Percentiles rank a stretch among this genome's conserved stretches.
phyloP scores from a whole-genome alignment of 225 moss, liverwort and hornwort species.

The Physcomitrium patens region DNA sequence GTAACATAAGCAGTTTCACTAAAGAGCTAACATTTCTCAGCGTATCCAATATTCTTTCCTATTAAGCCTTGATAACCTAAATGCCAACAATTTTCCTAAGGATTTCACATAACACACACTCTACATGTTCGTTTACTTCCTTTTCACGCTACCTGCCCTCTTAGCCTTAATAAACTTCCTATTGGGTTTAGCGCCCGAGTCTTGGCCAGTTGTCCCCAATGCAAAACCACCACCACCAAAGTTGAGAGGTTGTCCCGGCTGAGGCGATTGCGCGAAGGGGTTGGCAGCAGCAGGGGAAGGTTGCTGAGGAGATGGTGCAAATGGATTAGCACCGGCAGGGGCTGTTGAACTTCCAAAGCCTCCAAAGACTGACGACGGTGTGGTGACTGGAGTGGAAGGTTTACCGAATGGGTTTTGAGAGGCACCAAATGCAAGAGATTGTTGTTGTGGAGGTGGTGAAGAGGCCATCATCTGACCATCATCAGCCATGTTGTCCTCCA shows the following conservation, averaged over 20 bases:
- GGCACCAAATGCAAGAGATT: slow-evolving; percentile 38
- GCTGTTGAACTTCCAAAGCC: slow-evolving; percentile 48
- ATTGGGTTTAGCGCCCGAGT: slow-evolving; percentile 44
- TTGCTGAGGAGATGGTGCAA: slow-evolving; percentile 53
- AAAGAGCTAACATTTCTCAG: slow-evolving; percentile 34
- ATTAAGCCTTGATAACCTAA: slow-evolving; percentile 24
- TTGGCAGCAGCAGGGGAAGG: slow-evolving; percentile 42
- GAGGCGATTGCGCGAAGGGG: slow-evolving; percentile 56
- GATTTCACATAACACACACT: slow-evolving; percentile 13
- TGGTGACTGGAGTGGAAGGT: slow-evolving; percentile 42
- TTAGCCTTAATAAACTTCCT: slow-evolving; percentile 66
- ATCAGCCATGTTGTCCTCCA: slow-evolving; percentile 76
- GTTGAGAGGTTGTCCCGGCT: slow-evolving; percentile 53
- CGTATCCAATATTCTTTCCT: slow-evolving; percentile 34
- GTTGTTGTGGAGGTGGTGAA: slow-evolving; percentile 45
- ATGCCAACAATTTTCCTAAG: slow-evolving; percentile 34
- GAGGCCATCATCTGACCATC: slow-evolving; percentile 64
- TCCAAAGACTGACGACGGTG: slow-evolving; percentile 52
- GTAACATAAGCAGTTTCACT: too few relatives aligned
- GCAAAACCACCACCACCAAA: slow-evolving; percentile 63
- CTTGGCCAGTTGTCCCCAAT: slow-evolving; percentile 61
- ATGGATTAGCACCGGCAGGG: slow-evolving; percentile 48
- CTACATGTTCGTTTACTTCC: slow-evolving; percentile 40
- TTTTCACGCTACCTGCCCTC: slow-evolving; percentile 59
- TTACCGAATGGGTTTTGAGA: slow-evolving; percentile 51